Base-by-base conservation (phyloP, 805 yeast genomes). In the Wickerhamomyces sydowiorum region DNA sequence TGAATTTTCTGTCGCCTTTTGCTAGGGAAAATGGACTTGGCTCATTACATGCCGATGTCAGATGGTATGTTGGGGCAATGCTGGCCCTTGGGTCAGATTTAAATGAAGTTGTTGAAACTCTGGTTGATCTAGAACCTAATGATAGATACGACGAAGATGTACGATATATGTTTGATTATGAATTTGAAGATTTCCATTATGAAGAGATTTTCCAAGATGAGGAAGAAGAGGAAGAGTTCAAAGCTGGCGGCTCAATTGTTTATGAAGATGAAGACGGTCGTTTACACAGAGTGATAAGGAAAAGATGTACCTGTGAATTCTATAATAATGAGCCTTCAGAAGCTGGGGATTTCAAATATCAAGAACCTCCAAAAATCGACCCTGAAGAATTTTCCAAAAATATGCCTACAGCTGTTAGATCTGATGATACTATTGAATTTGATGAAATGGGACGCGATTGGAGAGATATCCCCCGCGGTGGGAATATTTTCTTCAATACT, bases 141-240 rank as follows among this genome's bases (percentile, higher is more conserved):
- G 90, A 82, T 56, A 65, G 76, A 41, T 79, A 76, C 48, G 90
- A 82, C 57, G 88, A 81, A 49, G 89, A 82, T 60, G 73, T 73
- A 22, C 62, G 72, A 42, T 80, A 80, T 50, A 76, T 80, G 52
- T 78, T 77, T 53, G 82, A 78, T 36, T 72, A 69, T 49, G 84
- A 78, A 49, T 72, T 62, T 40, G 75, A 71, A 21, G 67, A 67
- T 43, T 66, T 62, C 45, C 64, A 65, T 30, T 67, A 62, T 36
- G 60, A 60, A 37, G 44, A 49, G 38, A 45, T 45, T 44, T 40
- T 29, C 22, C 53, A 44, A 41, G 58, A 47, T 35, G 53, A 41
- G 38, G 49, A 47, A 38, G 60, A 50, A 50, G 61, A 49, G 39
- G 66, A 47, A 67, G 76, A 49, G 50, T 60, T 36, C 65, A 73